Percentiles rank a stretch among this genome's conserved stretches.
These are phyloP conservation scores for Amanita muscaria DNA, from an alignment of 768 basidiomycete genomes.

Conservation along the genomic window DNA sequence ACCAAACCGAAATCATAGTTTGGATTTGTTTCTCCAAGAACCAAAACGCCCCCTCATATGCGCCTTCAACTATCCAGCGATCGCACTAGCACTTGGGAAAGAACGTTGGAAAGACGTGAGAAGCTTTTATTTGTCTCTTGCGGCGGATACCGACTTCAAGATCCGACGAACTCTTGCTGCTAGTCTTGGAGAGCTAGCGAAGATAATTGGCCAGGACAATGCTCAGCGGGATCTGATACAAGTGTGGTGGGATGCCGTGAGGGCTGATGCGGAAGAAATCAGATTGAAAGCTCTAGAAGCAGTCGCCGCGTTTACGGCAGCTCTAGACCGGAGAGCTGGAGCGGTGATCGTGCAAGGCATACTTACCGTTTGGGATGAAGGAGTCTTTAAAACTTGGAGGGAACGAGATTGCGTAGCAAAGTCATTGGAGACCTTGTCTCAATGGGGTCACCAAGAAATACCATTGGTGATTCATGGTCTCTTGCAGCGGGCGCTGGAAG, in stretches of 20 bases:
- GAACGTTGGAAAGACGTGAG: constrained; percentile 69
- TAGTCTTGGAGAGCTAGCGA: constrained; percentile 81
- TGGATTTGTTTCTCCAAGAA: constrained; percentile 50
- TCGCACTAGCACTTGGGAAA: constrained; percentile 72
- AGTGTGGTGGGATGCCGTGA: constrained; percentile 59
- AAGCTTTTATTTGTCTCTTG: constrained; percentile 55
- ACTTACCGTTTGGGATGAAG: constrained; percentile 47
- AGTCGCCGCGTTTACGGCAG: constrained; percentile 44
- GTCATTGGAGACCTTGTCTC: constrained; percentile 41
- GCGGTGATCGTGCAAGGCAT: constrained; percentile 36
- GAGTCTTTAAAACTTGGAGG: constrained; percentile 62
- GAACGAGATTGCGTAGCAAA: constrained; percentile 65
- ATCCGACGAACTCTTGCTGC: constrained; percentile 80
- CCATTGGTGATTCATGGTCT: constrained; percentile 44
- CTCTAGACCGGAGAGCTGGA: constrained; percentile 42
- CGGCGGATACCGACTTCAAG: constrained; percentile 48
- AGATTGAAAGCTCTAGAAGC: constrained; percentile 65
- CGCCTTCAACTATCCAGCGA: constrained; percentile 89
- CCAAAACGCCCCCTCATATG: constrained; percentile 68
- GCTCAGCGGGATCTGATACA: constrained; percentile 59
- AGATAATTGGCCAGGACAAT: constrained; percentile 68
- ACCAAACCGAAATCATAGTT: neutral
- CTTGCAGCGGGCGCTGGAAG: constrained; percentile 55
- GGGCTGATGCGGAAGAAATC: constrained; percentile 58
- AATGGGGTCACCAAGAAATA: constrained; percentile 30